Conservation (phyloP, 2,329 filamentous ascomycete species). For the Biscogniauxia mediterranea region DNA sequence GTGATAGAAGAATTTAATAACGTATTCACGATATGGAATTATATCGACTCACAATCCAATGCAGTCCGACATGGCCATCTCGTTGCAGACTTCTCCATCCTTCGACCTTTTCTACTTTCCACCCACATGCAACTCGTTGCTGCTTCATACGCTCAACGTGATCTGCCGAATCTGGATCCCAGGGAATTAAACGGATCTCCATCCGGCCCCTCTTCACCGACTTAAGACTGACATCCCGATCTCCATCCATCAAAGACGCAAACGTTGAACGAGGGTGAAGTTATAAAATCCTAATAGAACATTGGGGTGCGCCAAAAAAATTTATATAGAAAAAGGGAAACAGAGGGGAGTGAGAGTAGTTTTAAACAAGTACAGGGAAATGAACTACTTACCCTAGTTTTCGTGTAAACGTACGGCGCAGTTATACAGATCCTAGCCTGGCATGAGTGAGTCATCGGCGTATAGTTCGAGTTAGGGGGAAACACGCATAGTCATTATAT, state of each 20-base stretch:
- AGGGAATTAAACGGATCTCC: constrained; percentile 11
- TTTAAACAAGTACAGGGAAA: too few species aligned
- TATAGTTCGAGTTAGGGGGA: too few species aligned
- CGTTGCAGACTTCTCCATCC: constrained; percentile 15
- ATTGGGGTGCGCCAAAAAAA: too few species aligned
- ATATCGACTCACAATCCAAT: constrained; percentile 20
- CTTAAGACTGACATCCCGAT: not conserved
- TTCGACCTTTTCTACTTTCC: constrained; percentile 19
- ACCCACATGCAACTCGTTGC: constrained; percentile 22
- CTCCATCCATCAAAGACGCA: not conserved
- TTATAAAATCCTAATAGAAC: too few species aligned
- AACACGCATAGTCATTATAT: too few species aligned
- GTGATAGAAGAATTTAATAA: not conserved
- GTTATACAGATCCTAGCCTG: too few species aligned
- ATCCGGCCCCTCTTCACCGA: not conserved
- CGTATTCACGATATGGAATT: not conserved
- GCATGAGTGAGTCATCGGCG: too few species aligned
- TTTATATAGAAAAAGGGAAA: too few species aligned
- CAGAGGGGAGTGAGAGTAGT: too few species aligned
- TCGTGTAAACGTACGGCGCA: too few species aligned
- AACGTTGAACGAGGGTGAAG: too few species aligned
- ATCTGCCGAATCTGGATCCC: constrained; percentile 21
- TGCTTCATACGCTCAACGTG: constrained; percentile 21
- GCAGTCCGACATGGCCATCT: constrained; percentile 14
- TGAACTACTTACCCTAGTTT: too few species aligned